These are phyloP conservation scores for Trichoderma sp. DNA, from an alignment of 2,329 filamentous ascomycete species.

Conservation along the genomic window DNA sequence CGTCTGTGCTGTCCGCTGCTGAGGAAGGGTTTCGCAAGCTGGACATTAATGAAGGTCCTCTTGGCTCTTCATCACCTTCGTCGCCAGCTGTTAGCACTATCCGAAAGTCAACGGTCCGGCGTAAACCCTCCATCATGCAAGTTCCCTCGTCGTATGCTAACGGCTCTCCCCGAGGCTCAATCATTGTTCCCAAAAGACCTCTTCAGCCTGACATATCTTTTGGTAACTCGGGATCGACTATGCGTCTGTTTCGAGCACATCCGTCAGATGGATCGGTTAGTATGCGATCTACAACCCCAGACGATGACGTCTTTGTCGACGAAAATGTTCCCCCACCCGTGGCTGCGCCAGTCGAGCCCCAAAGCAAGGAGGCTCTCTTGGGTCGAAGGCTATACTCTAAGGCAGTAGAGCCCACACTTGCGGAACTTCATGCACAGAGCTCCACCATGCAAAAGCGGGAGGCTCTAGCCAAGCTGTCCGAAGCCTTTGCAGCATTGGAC, in stretches of 20 bases:
- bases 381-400: constrained; percentile 79
- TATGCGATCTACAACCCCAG: constrained; percentile 38
- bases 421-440: constrained; percentile 82
- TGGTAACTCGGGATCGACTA: constrained; percentile 88
- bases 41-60: constrained; percentile 58
- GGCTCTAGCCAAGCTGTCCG: constrained; percentile 75
- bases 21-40: constrained; percentile 60
- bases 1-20: constrained; percentile 46
- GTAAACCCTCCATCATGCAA: constrained; percentile 44
- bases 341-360: constrained; percentile 49
- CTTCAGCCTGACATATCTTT: constrained; percentile 88
- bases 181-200: constrained; percentile 63
- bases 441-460: constrained; percentile 67
- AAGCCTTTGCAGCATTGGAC: constrained; percentile 82
- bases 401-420: constrained; percentile 76
- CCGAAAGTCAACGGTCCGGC: constrained; percentile 55
- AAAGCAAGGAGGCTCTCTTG: constrained; percentile 76
- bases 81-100: constrained; percentile 56
- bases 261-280: constrained; percentile 62
- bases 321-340: constrained; percentile 61
- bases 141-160: constrained; percentile 33
- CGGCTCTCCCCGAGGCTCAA: constrained; percentile 42
- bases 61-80: constrained; percentile 54
- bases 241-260: constrained; percentile 85
- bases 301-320: constrained; percentile 48